A percentile compares a stretch with the other conserved stretches of the same genome.
Evolutionary conservation across 2,329 filamentous ascomycete genomes (phyloP).

Genomic region (Clonostachys solani): DNA sequence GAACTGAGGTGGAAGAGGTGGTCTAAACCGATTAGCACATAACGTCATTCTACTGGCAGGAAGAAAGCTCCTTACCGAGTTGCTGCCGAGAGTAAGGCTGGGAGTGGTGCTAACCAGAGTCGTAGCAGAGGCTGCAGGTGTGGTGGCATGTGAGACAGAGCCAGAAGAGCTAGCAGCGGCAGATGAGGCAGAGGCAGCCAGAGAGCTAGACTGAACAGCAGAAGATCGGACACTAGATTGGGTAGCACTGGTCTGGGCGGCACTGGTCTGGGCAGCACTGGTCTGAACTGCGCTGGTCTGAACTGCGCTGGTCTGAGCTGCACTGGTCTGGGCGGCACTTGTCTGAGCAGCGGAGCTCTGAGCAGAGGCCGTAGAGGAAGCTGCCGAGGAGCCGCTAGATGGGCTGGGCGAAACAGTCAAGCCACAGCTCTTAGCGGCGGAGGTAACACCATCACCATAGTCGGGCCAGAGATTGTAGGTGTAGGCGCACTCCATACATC

Average conservation of each 20-base stretch:
- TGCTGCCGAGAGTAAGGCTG: constrained; percentile 2
- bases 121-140: neutral
- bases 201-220: no score
- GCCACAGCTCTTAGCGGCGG: constrained; percentile 31
- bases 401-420: constrained; percentile 15
- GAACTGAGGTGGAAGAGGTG: constrained; percentile 1
- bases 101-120: constrained; percentile 1
- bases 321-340: no score
- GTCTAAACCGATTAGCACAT: no score
- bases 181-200: no score
- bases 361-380: neutral
- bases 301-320: neutral
- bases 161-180: no score
- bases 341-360: neutral
- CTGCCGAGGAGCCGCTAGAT: neutral
- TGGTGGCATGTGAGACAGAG: no score
- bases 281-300: constrained; percentile 1
- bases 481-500: constrained; percentile 38
- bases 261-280: neutral
- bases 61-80: neutral
- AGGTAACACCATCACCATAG: constrained; percentile 31
- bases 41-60: no score
- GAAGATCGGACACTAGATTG: no score
- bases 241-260: no score
- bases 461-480: constrained; percentile 36